Conservation (phyloP, 192 early-diverging fungal species). For the Lobosporangium transversale region DNA sequence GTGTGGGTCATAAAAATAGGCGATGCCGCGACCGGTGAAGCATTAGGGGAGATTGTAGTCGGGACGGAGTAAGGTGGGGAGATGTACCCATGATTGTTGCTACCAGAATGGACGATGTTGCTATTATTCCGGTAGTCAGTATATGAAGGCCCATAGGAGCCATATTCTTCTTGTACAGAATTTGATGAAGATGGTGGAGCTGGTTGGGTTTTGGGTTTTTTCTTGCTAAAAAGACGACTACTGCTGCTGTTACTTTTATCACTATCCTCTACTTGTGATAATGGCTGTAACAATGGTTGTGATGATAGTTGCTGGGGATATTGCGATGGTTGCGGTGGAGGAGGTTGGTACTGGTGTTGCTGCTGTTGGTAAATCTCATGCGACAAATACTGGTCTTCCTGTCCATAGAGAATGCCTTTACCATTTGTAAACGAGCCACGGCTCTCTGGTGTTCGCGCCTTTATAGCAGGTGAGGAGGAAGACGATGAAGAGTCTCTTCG, state of each 20-base stretch:
- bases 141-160: background rate
- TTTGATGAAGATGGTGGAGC: conserved; percentile 7
- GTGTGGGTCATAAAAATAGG: conserved; percentile 26
- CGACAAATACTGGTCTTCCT: conserved; percentile 5
- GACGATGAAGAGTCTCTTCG: background rate
- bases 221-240: conserved; percentile 12
- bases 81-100: conserved; percentile 13
- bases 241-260: background rate
- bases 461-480: background rate
- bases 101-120: background rate
- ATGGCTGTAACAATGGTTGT: background rate
- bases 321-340: conserved; percentile 1
- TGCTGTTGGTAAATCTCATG: conserved; percentile 10
- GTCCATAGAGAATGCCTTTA: conserved; percentile 2
- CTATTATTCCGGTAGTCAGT: background rate
- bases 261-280: too few species aligned
- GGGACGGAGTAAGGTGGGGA: conserved; percentile 9
- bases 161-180: background rate
- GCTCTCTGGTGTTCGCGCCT: background rate
- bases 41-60: conserved; percentile 4
- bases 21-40: conserved; percentile 11
- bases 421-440: conserved; percentile 1
- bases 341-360: conserved; percentile 16
- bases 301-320: conserved; percentile 1
- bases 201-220: conserved; percentile 26